Base-by-base conservation (phyloP, 257 asterid genomes). In the Lycium barbarum region DNA sequence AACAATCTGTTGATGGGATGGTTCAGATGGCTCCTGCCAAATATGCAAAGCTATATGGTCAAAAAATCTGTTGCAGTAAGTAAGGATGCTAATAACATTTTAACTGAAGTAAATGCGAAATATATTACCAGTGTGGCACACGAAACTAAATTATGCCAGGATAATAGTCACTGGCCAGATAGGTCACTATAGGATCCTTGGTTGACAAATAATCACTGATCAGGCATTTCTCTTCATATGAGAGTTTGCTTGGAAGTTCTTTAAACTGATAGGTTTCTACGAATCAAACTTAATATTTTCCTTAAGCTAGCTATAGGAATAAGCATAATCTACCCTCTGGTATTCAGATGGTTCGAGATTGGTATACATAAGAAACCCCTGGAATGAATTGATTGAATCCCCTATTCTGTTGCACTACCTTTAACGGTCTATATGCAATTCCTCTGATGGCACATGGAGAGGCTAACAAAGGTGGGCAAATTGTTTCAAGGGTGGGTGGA, bases 11-110 rank as follows among this genome's bases (percentile, higher is more conserved):
- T 68, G 84, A 57, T 79, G 82, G 55, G 83, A 84, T 40, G 79
- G 79, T 72, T 88, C 73, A 65, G 82, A 74, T 45, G 88, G 70
- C 62, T 89, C 97, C 98, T 94, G 92, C 70, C 81, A 82, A 51
- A 53, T 78, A 26, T 38, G 20, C 65, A 78, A 78, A 8, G 0
- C n/a, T 8, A 76, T 13, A 76, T 51, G 82, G 82, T 26, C 36
- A 43, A 38, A 67, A 1, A 43, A 78, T 51, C 49, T 26, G 33
- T 49, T 13, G 47, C 65, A 26, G 49, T 15, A 33, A 49, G 22
- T 9, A 74, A 26, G 47, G 26, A 51, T 53, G 47, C 47, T 33
- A 53, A 8, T 26, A 53, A 14, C 18, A 38, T 26, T 78, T 63
- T 78, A 14, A 76, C 65, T 14, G 26, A 76, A 13, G 26, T 51